Evolutionary conservation across 1,284 basidiomycete genomes (phyloP), one percentile per base, ranked within the genome.

Genomic region (Pseudozyma pruni): DNA sequence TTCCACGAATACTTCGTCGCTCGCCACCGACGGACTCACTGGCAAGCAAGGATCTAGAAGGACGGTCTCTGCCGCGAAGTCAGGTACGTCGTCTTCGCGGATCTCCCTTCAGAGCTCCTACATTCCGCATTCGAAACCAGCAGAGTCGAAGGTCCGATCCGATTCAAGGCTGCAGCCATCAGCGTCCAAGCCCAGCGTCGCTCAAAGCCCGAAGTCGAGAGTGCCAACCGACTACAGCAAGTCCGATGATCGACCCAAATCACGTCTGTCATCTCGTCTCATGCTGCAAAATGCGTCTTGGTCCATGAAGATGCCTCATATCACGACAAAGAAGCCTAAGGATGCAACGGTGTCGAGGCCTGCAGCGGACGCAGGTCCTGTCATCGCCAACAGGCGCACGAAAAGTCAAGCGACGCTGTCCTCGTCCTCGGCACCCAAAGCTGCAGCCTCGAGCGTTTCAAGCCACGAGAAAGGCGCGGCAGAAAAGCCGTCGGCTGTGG

Each of bases 251-350:
- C 53, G 54, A 22, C 54, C 60, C 6, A 39, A 23, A 20, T 63
- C 60, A 1, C 60, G 60, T 10, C 49, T 63, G 10, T 48, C 60
- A 3, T 63, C 60, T 3, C 60, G 53, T 16, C 44, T 63, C 23
- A 52, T 39, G 33, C 52, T 63, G 14, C 60, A 63, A 8, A 52
- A 48, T 17, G 22, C 48, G 10, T 27, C 31, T 7, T 56, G 54
- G 49, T 52, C 59, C 5, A 42, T 51, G 38, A 62, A 62, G 29
- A 41, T 62, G 11, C 32, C 59, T 3, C 38, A 42, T 16, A 33
- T 63, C 34, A 63, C 51, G 35, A 10, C 39, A 0, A 63, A 52
- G 54, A 57, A 57, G 29, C 17, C 47, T 11, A 27, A 8, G 31
- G 49, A 45, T 11, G 23, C n/a, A 11, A 25, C 32, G 13, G 9